Base-by-base conservation (phyloP, 163 green algal species). In the Chlamydomonas reinhardtii region DNA sequence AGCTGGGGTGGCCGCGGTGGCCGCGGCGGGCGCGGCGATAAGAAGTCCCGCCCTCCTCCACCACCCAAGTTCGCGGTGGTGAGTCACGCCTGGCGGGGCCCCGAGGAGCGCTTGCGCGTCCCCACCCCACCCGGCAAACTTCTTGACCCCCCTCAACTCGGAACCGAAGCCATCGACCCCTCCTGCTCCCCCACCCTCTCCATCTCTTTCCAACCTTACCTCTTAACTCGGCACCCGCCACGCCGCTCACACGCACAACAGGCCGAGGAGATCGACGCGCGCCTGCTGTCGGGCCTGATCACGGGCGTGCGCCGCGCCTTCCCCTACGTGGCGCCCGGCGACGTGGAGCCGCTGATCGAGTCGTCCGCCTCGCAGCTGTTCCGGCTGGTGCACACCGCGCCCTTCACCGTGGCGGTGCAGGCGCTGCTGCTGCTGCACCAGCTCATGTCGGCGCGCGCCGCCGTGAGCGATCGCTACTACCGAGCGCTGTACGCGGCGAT, bases 241-340 rank as follows among this genome's bases (percentile, higher is more conserved):
- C 25, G 56, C 17, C 56, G 11, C 17, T 64, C 20, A 64, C 17
- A 9, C 56, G 11, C 62, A 2, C 62, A 17, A 17, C 82, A 92
- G 83, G 86, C 91, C 15, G 92, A 93, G 65, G 95, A 96, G 84
- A 89, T 99, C 37, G 97, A 99, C 81, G 94, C 97, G 0, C 93
- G 96, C 32, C 93, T 99, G 90, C 92, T 99, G 70, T 94, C 92
- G 5, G 97, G 96, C 9, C 92, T 99, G n/a, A 96, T 99, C 70
- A 97, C 97, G 1, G 97, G 97, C 32, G 94, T 99, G 66, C 94
- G 98, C 48, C 94, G 97, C 31, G 97, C 97, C 25, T 98, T 99
- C 90, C 97, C 97, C 24, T 99, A 96, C 71, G 96, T 99, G 25
- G 4, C 64, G 61, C 76, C 61, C 12, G 37, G 19, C 11, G 73